phyloP scores from a whole-genome alignment of 495 filamentous ascomycete genomes.

The Aspergillus sparsus region DNA sequence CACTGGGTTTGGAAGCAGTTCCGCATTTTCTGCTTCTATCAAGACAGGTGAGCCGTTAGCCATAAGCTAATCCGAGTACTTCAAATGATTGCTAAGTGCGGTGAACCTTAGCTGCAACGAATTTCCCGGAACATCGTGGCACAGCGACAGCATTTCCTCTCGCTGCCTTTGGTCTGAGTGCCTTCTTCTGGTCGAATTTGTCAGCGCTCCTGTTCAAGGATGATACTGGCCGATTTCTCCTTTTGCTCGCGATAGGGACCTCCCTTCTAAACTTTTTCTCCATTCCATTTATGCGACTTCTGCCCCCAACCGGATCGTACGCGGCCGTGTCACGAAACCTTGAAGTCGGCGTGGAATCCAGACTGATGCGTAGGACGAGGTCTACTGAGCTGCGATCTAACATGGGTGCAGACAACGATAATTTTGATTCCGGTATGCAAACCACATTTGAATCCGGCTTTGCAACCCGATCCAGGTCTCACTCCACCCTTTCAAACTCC shows the following conservation, averaged over 20 bases:
- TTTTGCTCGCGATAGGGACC: slow-evolving; percentile 80
- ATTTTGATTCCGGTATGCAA: slow-evolving; percentile 69
- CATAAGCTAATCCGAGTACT: background rate
- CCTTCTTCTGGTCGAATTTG: slow-evolving; percentile 88
- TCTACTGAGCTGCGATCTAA: slow-evolving; percentile 55
- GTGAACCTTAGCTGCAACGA: slow-evolving; percentile 67
- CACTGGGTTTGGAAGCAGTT: slow-evolving; percentile 84
- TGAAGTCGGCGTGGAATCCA: slow-evolving; percentile 50
- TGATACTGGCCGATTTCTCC: slow-evolving; percentile 75
- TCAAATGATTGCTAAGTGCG: slow-evolving; percentile 13
- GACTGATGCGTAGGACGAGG: slow-evolving; percentile 60
- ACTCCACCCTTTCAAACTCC: slow-evolving; percentile 42
- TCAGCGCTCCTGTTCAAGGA: slow-evolving; percentile 80
- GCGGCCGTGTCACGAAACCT: slow-evolving; percentile 59
- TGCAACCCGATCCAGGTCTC: slow-evolving; percentile 36
- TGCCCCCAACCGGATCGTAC: slow-evolving; percentile 65
- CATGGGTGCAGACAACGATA: slow-evolving; percentile 30
- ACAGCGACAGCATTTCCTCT: slow-evolving; percentile 93
- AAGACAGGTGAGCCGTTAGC: slow-evolving; percentile 60
- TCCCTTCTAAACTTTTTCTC: slow-evolving; percentile 69
- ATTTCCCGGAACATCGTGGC: slow-evolving; percentile 88
- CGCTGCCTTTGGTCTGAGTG: slow-evolving; percentile 90
- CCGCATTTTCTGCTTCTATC: slow-evolving; percentile 81
- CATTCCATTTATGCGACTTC: slow-evolving; percentile 78
- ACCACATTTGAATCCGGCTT: slow-evolving; percentile 34